A percentile compares a stretch with the other conserved stretches of the same genome.
These are phyloP conservation scores for Sphagnum contortum DNA, from an alignment of 225 moss, liverwort and hornwort genomes.

Conservation along the genomic window DNA sequence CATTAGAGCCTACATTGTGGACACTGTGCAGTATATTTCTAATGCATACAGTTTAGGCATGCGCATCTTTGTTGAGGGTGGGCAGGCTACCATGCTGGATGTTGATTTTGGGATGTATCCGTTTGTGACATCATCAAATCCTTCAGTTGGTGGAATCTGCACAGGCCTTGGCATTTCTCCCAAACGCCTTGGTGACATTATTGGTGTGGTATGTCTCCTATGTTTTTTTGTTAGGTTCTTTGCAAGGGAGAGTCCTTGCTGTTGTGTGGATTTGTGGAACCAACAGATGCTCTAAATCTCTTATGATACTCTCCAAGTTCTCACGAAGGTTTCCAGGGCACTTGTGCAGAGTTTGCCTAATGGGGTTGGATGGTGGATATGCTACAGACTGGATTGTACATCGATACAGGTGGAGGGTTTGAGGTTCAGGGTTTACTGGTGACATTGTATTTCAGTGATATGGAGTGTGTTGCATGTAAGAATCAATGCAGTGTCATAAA, in stretches of 20 bases:
- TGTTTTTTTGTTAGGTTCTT: too few species aligned
- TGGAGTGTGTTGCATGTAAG: too few species aligned
- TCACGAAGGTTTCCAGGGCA: too few species aligned
- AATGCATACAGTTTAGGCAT: conserved; percentile 60
- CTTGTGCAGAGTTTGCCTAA: too few species aligned
- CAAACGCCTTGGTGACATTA: conserved; percentile 80
- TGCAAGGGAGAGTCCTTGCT: background rate
- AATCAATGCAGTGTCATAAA: conserved; percentile 67
- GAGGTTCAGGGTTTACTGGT: too few species aligned
- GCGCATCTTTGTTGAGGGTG: conserved; percentile 89
- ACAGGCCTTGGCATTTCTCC: conserved; percentile 94
- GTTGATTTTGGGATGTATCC: conserved; percentile 98
- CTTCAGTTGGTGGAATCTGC: conserved; percentile 93
- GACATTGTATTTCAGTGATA: too few species aligned
- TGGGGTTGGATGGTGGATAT: too few species aligned
- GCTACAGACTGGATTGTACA: too few species aligned
- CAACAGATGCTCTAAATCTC: too few species aligned
- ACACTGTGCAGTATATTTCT: conserved; percentile 79
- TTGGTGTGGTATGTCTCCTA: conserved; percentile 71
- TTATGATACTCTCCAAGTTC: background rate
- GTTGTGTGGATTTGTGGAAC: too few species aligned
- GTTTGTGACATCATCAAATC: conserved; percentile 95
- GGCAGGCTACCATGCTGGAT: conserved; percentile 97
- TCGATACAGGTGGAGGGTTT: too few species aligned
- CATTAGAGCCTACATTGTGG: conserved; percentile 67